These are phyloP conservation scores for Tetrahymena malaccensis DNA, from an alignment of 73 alveolate genomes.

Conservation along the genomic window DNA sequence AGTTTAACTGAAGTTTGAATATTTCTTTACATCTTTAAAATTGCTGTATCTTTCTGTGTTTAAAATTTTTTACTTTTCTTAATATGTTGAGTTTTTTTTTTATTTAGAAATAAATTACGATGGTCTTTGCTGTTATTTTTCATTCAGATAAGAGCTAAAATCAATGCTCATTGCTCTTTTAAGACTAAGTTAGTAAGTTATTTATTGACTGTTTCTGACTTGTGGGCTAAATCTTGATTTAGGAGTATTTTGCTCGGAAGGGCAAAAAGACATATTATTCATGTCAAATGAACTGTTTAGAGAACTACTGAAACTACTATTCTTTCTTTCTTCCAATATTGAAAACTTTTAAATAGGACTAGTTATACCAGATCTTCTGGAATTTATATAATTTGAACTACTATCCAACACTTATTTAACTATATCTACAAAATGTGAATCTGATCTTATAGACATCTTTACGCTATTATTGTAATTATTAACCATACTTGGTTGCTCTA, in stretches of 20 bases:
- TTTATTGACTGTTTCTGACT: not conserved
- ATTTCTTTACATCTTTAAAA: not conserved
- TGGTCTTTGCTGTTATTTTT: not conserved
- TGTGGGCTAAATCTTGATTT: not conserved
- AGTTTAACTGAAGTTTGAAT: not conserved
- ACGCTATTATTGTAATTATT: not conserved
- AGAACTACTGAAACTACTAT: not conserved
- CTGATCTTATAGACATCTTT: not conserved
- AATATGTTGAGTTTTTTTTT: too few relatives aligned
- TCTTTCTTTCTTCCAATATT: not conserved
- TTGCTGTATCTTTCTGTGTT: not conserved
- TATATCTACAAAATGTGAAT: not conserved
- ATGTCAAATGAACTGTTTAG: not conserved
- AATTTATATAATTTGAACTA: not conserved
- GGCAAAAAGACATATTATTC: not conserved
- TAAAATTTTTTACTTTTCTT: not conserved
- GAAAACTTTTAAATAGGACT: not conserved
- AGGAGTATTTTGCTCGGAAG: not conserved
- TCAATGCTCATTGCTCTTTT: not conserved
- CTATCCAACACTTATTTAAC: not conserved
- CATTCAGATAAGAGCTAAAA: not conserved
- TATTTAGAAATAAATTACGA: not conserved
- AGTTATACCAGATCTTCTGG: not conserved
- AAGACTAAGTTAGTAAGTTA: not conserved
- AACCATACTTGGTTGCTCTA: not conserved